phyloP scores from a whole-genome alignment of 2,329 filamentous ascomycete genomes.

The Nemania bipapillata region DNA sequence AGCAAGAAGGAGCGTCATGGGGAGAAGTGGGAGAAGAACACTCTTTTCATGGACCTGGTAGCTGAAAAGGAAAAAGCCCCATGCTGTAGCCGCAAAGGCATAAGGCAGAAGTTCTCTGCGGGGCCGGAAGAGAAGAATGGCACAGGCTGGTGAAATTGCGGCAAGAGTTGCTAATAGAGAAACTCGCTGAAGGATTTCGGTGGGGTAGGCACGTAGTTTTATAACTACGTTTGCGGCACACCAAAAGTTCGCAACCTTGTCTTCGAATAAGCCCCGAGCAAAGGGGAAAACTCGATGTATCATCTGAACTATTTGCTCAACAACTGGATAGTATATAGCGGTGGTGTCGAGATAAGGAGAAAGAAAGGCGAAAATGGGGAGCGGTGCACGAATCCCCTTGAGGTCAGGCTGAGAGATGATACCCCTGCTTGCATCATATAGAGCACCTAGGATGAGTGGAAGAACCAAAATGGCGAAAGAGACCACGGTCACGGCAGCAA shows the following conservation, averaged over 20 bases:
- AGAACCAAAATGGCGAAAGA: constrained; percentile 80
- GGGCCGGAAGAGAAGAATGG: constrained; percentile 81
- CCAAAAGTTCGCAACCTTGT: constrained; percentile 99
- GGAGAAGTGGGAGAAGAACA: constrained; percentile 87
- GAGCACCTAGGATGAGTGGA: constrained; percentile 77
- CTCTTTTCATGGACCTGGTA: constrained; percentile 99
- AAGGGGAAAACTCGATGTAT: constrained; percentile 96
- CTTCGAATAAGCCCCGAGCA: constrained; percentile 93
- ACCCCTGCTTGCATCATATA: constrained; percentile 75
- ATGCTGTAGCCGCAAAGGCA: constrained; percentile 84
- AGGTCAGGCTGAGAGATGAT: constrained; percentile 67
- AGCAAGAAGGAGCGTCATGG: constrained; percentile 88
- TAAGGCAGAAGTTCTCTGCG: constrained; percentile 80
- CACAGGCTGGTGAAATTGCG: constrained; percentile 81
- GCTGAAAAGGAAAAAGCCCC: constrained; percentile 97
- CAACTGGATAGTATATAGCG: constrained; percentile 76
- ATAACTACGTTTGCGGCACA: constrained; percentile 89
- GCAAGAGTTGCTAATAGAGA: constrained; percentile 79
- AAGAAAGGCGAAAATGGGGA: constrained; percentile 71
- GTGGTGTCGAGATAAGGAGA: constrained; percentile 69
- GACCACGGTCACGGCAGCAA: constrained; percentile 76
- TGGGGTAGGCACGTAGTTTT: constrained; percentile 82
- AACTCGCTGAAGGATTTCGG: constrained; percentile 76
- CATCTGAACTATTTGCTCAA: constrained; percentile 83
- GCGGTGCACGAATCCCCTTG: constrained; percentile 67